Percentiles rank a stretch among this genome's conserved stretches.
These are phyloP conservation scores for Vitellaria paradoxa DNA, from an alignment of 179 eudicot species.

Conservation along the genomic window DNA sequence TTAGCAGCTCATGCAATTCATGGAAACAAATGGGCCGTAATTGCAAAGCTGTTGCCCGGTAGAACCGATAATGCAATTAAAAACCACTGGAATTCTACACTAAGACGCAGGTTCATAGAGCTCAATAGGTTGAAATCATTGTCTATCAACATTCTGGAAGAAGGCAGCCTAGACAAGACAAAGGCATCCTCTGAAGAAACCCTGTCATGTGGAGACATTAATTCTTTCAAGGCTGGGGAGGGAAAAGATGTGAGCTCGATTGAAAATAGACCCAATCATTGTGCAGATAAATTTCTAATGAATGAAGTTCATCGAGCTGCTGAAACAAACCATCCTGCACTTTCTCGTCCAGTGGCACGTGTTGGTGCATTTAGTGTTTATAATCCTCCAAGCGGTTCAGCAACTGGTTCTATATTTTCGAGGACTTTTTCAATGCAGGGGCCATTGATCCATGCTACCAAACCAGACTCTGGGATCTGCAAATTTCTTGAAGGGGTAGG, in stretches of 20 bases:
- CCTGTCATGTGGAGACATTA: constrained; percentile 45
- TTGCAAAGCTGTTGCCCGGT: constrained; percentile 78
- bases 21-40: constrained; percentile 87
- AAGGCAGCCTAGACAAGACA: constrained; percentile 35
- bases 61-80: constrained; percentile 90
- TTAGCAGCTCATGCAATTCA: constrained; percentile 66
- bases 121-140: constrained; percentile 13
- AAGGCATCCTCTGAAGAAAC: constrained; percentile 67
- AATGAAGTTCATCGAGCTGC: constrained; percentile 20
- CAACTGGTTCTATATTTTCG: constrained; percentile 18
- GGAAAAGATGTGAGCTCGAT: constrained; percentile 26
- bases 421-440: constrained; percentile 43
- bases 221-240: constrained; percentile 37
- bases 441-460: constrained; percentile 46
- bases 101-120: constrained; percentile 46
- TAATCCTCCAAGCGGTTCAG: constrained; percentile 31
- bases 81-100: constrained; percentile 93
- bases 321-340: constrained; percentile 25
- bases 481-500: constrained; percentile 44
- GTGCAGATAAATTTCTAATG: constrained; percentile 16
- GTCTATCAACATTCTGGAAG: constrained; percentile 28
- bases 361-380: constrained; percentile 66
- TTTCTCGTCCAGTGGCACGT: constrained; percentile 56
- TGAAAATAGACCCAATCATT: constrained; percentile 20
- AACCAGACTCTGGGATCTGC: constrained; percentile 44